Evolutionary conservation across 139 green algal genomes (phyloP), one percentile per base, ranked within the genome.

Genomic region (Parachlorella kessleri): DNA sequence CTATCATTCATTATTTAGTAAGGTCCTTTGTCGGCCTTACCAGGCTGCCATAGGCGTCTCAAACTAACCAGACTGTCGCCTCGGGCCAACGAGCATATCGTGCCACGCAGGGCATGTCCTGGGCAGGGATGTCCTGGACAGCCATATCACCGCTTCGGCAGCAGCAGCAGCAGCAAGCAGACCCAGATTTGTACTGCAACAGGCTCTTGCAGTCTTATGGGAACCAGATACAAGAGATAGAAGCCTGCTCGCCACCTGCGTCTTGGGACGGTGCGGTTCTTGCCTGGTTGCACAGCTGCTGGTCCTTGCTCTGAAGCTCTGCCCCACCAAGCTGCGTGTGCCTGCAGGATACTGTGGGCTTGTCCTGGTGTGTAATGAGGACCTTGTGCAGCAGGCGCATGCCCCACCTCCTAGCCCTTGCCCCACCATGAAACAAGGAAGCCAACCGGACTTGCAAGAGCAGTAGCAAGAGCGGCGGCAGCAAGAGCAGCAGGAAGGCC

Each of bases 271-370:
- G 69, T 75, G 40, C n/a, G n/a, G n/a, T n/a, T n/a, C n/a, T n/a
- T n/a, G n/a, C n/a, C n/a, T n/a, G n/a, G n/a, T n/a, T n/a, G n/a
- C n/a, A n/a, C n/a, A n/a, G n/a, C n/a, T n/a, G n/a, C n/a, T n/a
- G n/a, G n/a, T n/a, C n/a, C n/a, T n/a, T n/a, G n/a, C n/a, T n/a
- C n/a, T n/a, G n/a, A n/a, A n/a, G n/a, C n/a, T n/a, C n/a, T n/a
- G n/a, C n/a, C n/a, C n/a, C n/a, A n/a, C n/a, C n/a, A n/a, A n/a
- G n/a, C n/a, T n/a, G n/a, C n/a, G n/a, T n/a, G n/a, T n/a, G n/a
- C 32, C 5, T 55, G 38, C 78, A 83, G 78, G 78, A 3, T 70
- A 70, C 68, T 79, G 78, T n/a, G 78, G 78, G 3, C 54, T 83
- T 33, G 78, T 83, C 26, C 38, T 66, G 37, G 70, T 78, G 35